Conservation (phyloP, 129 eudicot species). For the Kitagawia praeruptora region DNA sequence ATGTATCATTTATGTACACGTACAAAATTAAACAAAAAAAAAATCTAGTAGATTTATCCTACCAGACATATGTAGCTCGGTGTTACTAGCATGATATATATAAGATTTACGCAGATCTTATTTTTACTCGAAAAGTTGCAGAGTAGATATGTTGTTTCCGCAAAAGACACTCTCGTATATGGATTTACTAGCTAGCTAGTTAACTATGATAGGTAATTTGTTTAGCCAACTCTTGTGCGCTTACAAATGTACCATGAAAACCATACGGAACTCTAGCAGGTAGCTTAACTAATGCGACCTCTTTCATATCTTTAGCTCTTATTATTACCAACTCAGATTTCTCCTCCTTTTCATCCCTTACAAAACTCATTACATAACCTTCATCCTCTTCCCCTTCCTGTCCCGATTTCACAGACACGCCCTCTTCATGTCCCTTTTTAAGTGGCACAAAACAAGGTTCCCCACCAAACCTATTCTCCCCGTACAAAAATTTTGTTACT, state of each 20-base stretch:
- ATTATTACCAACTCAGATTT: slow-evolving; percentile 46
- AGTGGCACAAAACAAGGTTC: slow-evolving; percentile 59
- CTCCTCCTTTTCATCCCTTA: slow-evolving; percentile 46
- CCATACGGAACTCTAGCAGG: slow-evolving; percentile 74
- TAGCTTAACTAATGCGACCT: slow-evolving; percentile 35
- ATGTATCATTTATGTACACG: too few species aligned
- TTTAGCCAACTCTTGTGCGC: slow-evolving; percentile 28
- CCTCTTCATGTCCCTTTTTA: background rate
- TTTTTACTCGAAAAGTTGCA: background rate
- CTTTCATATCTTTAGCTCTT: slow-evolving; percentile 47
- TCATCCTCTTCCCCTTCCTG: slow-evolving; percentile 38
- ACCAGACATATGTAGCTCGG: too few species aligned
- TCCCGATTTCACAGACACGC: slow-evolving; percentile 15
- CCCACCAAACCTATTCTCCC: slow-evolving; percentile 46
- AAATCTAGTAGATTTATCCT: too few species aligned
- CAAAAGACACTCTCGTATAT: too few species aligned
- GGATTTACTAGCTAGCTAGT: background rate
- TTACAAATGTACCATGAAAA: slow-evolving; percentile 78
- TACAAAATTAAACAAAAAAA: too few species aligned
- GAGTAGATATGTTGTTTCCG: background rate
- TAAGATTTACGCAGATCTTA: too few species aligned
- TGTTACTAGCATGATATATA: too few species aligned
- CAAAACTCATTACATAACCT: slow-evolving; percentile 54
- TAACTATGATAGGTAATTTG: slow-evolving; percentile 5
- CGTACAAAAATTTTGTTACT: slow-evolving; percentile 36